Conservation (phyloP, 139 green algal species). For the Trebouxia sp. region DNA sequence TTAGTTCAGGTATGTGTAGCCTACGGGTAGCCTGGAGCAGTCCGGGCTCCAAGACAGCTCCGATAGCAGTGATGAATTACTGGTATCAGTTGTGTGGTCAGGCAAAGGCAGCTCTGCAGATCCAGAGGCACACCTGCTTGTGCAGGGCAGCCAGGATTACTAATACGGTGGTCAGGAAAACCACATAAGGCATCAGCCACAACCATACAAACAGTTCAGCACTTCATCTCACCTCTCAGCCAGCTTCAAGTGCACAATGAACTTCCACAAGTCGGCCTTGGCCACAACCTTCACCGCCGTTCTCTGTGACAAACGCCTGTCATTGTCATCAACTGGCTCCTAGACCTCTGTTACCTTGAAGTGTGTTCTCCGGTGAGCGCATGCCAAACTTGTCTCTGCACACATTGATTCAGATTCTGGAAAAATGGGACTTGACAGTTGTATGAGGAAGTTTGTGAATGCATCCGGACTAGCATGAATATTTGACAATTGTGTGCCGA, state of each 20-base stretch:
- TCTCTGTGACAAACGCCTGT: background rate
- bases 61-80: conserved; percentile 24
- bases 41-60: conserved; percentile 18
- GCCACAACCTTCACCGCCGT: background rate
- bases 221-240: background rate
- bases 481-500: background rate
- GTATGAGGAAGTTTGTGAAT: background rate
- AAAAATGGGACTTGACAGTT: background rate
- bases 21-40: conserved; percentile 16
- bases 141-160: background rate
- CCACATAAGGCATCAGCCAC: background rate
- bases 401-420: background rate
- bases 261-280: background rate
- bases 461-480: background rate
- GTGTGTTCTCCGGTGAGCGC: conserved; percentile 1
- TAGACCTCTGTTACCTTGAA: conserved; percentile 5
- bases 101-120: conserved; percentile 18
- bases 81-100: conserved; percentile 23
- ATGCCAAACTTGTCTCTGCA: background rate
- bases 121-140: conserved; percentile 6
- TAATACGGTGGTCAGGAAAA: background rate
- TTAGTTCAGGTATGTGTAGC: conserved; percentile 24
- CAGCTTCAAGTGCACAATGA: background rate
- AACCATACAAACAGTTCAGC: background rate
- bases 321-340: background rate